Percentiles rank a stretch among this genome's conserved stretches.
phyloP scores from a whole-genome alignment of 2,329 filamentous ascomycete species.

The Aspergillus phoenicis region DNA sequence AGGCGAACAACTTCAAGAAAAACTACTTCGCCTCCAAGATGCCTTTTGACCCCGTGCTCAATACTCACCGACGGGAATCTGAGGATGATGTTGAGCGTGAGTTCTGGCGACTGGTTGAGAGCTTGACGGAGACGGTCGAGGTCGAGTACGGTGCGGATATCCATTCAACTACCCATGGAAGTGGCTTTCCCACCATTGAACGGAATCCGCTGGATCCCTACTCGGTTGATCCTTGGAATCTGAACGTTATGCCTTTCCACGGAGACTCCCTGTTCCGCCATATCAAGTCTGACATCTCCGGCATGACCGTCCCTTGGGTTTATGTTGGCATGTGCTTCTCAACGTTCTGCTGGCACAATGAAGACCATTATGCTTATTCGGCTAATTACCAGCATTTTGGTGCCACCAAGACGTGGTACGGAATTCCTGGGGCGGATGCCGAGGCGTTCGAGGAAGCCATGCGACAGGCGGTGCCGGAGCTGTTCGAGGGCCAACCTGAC shows the following conservation, averaged over 20 bases:
- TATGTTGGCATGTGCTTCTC: slow-evolving; percentile 99
- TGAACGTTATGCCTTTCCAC: slow-evolving; percentile 88
- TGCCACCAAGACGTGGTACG: slow-evolving; percentile 98
- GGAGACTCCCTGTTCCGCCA: slow-evolving; percentile 92
- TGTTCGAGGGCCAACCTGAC: slow-evolving; percentile 96
- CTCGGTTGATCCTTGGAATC: slow-evolving; percentile 89
- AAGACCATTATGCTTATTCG: slow-evolving; percentile 97
- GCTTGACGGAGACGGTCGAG: slow-evolving; percentile 91
- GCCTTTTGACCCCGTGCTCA: slow-evolving; percentile 81
- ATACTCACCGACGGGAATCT: slow-evolving; percentile 77
- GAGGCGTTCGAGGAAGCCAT: slow-evolving; percentile 95
- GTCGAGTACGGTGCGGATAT: slow-evolving; percentile 98
- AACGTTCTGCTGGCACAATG: slow-evolving; percentile 99
- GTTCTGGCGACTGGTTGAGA: slow-evolving; percentile 94
- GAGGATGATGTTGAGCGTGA: slow-evolving; percentile 96
- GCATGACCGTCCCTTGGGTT: slow-evolving; percentile 98
- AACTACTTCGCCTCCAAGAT: slow-evolving; percentile 89
- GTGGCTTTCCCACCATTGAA: slow-evolving; percentile 93
- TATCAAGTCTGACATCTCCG: slow-evolving; percentile 97
- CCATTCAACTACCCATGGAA: slow-evolving; percentile 96
- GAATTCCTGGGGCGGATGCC: slow-evolving; percentile 89
- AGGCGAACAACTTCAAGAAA: slow-evolving; percentile 92
- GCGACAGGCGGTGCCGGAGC: slow-evolving; percentile 89
- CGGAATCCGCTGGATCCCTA: slow-evolving; percentile 85
- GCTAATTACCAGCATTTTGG: slow-evolving; percentile 98